These are phyloP conservation scores for Amanita rubescens DNA, from an alignment of 768 basidiomycete genomes.

Conservation along the genomic window DNA sequence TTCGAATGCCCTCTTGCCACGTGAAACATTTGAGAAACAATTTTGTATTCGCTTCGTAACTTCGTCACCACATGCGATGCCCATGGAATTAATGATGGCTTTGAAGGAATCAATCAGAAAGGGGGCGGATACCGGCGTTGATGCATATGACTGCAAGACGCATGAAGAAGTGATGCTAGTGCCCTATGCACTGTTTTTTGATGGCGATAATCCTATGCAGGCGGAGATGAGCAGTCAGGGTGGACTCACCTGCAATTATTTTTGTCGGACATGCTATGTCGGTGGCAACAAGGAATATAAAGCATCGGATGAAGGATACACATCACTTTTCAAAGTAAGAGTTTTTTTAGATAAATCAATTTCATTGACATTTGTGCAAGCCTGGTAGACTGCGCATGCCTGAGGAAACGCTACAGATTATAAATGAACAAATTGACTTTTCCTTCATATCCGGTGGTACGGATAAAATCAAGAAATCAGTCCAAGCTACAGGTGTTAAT, in stretches of 20 bases:
- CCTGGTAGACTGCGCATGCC: conserved; percentile 9
- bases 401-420: conserved; percentile 11
- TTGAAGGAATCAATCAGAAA: conserved; percentile 22
- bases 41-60: conserved; percentile 21
- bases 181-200: conserved; percentile 22
- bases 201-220: conserved; percentile 42
- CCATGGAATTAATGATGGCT: conserved; percentile 24
- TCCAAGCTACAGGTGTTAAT: background rate
- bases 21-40: conserved; percentile 23
- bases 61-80: conserved; percentile 25
- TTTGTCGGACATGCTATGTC: conserved; percentile 34
- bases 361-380: conserved; percentile 6
- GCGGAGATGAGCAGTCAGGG: conserved; percentile 39
- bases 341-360: background rate
- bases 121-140: conserved; percentile 24
- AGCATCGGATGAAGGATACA: conserved; percentile 12
- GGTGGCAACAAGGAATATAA: conserved; percentile 15
- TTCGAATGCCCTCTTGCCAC: conserved; percentile 23
- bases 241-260: conserved; percentile 27
- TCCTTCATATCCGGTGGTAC: conserved; percentile 7
- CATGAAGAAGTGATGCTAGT: conserved; percentile 23
- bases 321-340: conserved; percentile 18
- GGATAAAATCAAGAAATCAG: background rate
- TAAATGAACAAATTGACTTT: conserved; percentile 13
- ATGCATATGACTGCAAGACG: conserved; percentile 27